These are phyloP conservation scores for Boletus fagicola DNA, from an alignment of 768 basidiomycete species.

Conservation along the genomic window DNA sequence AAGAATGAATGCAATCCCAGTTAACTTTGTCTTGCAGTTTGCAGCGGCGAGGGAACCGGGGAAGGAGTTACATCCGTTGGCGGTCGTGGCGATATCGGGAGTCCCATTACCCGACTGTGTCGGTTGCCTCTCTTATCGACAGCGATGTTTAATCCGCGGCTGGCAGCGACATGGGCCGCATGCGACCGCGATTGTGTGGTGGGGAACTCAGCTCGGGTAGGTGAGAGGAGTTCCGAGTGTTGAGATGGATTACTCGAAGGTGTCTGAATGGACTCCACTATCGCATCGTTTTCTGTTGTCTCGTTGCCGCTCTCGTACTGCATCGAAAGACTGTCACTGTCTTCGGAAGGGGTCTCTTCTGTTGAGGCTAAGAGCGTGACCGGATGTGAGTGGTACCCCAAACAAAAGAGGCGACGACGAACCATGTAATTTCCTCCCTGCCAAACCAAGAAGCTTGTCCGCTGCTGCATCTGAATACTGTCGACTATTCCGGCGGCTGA, in stretches of 20 bases:
- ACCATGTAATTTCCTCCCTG: conserved; percentile 67
- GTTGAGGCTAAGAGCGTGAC: conserved; percentile 35
- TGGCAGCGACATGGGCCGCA: conserved; percentile 62
- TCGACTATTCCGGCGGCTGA: conserved; percentile 72
- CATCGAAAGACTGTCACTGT: conserved; percentile 64
- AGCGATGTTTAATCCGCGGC: conserved; percentile 67
- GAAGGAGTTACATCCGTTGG: conserved; percentile 14
- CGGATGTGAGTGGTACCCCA: conserved; percentile 2
- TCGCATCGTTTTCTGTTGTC: conserved; percentile 57
- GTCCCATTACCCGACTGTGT: conserved; percentile 60
- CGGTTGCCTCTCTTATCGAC: conserved; percentile 58
- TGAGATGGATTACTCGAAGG: conserved; percentile 40
- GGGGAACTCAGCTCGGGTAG: conserved; percentile 27
- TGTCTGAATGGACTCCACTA: conserved; percentile 42
- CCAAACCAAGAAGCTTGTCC: conserved; percentile 76
- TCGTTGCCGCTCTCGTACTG: conserved; percentile 78
- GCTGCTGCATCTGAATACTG: conserved; percentile 83
- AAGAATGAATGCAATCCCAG: not conserved
- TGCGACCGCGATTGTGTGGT: conserved; percentile 40
- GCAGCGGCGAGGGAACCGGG: conserved; percentile 18
- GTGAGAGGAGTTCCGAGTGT: conserved; percentile 17
- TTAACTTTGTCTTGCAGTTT: conserved; percentile 28
- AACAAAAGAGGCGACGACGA: conserved; percentile 28
- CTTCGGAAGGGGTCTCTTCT: conserved; percentile 66
- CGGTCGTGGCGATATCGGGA: conserved; percentile 48